Base-by-base conservation (phyloP, 2,329 filamentous ascomycete genomes). In the Fusarium sp. region DNA sequence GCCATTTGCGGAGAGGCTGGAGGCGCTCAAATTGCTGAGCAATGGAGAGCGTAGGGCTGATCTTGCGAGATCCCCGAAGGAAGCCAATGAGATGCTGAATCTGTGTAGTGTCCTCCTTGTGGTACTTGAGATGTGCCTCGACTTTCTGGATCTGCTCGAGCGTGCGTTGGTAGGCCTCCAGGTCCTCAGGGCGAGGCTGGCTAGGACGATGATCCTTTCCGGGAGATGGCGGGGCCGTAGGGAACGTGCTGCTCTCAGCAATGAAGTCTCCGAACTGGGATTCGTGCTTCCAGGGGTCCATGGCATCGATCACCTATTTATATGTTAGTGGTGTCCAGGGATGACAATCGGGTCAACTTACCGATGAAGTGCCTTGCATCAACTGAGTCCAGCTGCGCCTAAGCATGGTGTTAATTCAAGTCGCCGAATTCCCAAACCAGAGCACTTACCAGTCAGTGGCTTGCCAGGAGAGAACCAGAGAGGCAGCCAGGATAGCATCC, bases 311-410 rank as follows among this genome's bases (percentile, higher is more conserved):
- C 54, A 98, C 90, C 91, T 94, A 77, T 35, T 21, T 38, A 18
- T 33, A 41, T 20, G 69, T 76, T 64, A 78, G 28, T 37, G 42
- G 10, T 20, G 39, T 57, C 55, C 31, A 38, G 6, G 24, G 26
- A n/a, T 37, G 16, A 13, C 28, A 37, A 21, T 26, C 29, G 13
- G 18, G 21, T 50, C 56, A 37, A 84, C 91, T 82, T 88, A 94
- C 93, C 57, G 93, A 94, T 57, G 92, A 93, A 64, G 94, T 94
- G 63, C 94, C 95, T 76, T 95, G 92, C 85, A 97, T 96, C 63
- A 98, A 84, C 71, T 94, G 94, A 68, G 92, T 93, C 95, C 95
- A 98, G 80, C 91, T 92, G 79, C 91, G 91, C 92, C 94, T 97
- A 77, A 58, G 76, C 83, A 78, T 78, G 76, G 43, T 53, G 73